Evolutionary conservation across 768 basidiomycete genomes (phyloP).

Genomic region (Amanita fuliginea): DNA sequence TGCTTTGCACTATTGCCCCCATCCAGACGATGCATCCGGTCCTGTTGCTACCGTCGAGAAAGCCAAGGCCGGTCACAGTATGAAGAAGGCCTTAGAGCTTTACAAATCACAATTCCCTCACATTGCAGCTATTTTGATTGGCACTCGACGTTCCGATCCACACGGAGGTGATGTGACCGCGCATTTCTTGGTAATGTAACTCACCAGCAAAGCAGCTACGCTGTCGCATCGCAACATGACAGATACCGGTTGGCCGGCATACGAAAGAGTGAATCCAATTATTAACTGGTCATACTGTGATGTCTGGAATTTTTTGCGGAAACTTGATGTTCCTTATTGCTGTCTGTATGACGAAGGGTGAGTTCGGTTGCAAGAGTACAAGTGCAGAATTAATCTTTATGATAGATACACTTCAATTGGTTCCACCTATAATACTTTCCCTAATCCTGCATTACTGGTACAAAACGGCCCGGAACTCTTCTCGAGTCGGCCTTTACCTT

Average conservation of each 20-base stretch:
- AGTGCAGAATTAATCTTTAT: background rate
- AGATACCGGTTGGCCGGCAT: constrained; percentile 82
- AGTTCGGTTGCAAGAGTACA: constrained; percentile 15
- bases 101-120: constrained; percentile 61
- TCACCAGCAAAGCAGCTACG: constrained; percentile 33
- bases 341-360: constrained; percentile 85
- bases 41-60: constrained; percentile 36
- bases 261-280: constrained; percentile 89
- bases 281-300: constrained; percentile 90
- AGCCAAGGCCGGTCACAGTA: constrained; percentile 53
- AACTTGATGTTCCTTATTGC: constrained; percentile 77
- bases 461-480: constrained; percentile 12
- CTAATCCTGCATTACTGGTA: constrained; percentile 74
- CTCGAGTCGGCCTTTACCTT: constrained; percentile 14
- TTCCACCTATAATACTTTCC: constrained; percentile 89
- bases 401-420: constrained; percentile 96
- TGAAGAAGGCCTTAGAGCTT: constrained; percentile 65
- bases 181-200: background rate
- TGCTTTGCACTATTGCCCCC: constrained; percentile 53
- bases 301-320: constrained; percentile 80
- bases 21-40: constrained; percentile 35
- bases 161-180: constrained; percentile 65
- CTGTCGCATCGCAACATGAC: constrained; percentile 69
- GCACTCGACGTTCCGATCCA: constrained; percentile 83
- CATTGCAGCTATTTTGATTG: constrained; percentile 77